Percentiles rank a stretch among this genome's conserved stretches.
phyloP scores from a whole-genome alignment of 306 rosid species.

The Begonia peltatifolia region DNA sequence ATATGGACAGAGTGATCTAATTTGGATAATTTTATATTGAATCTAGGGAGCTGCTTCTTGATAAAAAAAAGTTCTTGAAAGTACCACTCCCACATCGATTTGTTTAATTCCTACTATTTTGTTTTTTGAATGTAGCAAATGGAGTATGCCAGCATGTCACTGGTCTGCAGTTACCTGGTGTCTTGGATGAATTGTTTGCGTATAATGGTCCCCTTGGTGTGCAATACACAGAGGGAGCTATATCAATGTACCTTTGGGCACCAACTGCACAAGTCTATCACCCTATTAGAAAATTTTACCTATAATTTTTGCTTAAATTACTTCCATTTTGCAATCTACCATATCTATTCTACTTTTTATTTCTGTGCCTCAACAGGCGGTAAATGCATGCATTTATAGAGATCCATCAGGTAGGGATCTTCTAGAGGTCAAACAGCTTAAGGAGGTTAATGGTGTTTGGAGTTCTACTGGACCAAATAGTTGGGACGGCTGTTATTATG shows the following conservation, averaged over 20 bases:
- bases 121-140: conserved; percentile 33
- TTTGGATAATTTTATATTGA: no score
- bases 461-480: conserved; percentile 54
- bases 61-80: background rate
- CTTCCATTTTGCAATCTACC: conserved; percentile 1
- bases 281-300: conserved; percentile 2
- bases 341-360: conserved; percentile 1
- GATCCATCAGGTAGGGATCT: conserved; percentile 52
- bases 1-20: no score
- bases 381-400: conserved; percentile 42
- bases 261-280: conserved; percentile 81
- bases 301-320: background rate
- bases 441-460: conserved; percentile 82
- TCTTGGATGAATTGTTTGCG: conserved; percentile 73
- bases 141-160: conserved; percentile 55
- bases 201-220: conserved; percentile 86
- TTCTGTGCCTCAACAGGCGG: conserved; percentile 35
- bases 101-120: conserved; percentile 8
- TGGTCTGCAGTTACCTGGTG: conserved; percentile 87
- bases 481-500: conserved; percentile 89
- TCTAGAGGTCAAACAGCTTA: conserved; percentile 52
- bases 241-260: conserved; percentile 85
- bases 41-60: no score
- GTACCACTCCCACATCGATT: background rate
- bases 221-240: conserved; percentile 41